Percentiles rank a stretch among this genome's conserved stretches.
phyloP scores from a whole-genome alignment of 768 basidiomycete genomes.

The Kwoniella bestiolae region DNA sequence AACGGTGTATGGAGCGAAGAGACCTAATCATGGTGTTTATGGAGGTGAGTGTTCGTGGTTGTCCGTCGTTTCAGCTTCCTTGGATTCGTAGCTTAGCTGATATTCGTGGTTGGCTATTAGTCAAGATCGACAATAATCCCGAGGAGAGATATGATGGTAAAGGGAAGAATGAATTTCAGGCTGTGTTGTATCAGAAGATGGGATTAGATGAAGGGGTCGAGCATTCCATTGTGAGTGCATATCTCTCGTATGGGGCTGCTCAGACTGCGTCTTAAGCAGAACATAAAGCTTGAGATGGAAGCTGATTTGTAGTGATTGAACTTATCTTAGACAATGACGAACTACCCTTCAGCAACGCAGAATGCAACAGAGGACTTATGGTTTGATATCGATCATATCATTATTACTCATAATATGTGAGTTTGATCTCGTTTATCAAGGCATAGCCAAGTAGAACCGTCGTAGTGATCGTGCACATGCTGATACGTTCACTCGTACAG shows the following conservation, averaged over 20 bases:
- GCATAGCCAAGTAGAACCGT: too few relatives aligned
- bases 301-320: too few relatives aligned
- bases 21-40: slow-evolving; percentile 39
- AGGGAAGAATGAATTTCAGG: slow-evolving; percentile 10
- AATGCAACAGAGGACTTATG: neutral
- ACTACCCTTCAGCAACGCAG: slow-evolving; percentile 5
- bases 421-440: neutral
- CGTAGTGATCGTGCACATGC: too few relatives aligned
- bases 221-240: slow-evolving; percentile 29
- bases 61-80: too few relatives aligned
- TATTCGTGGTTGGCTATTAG: too few relatives aligned
- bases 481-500: too few relatives aligned
- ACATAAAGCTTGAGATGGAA: too few relatives aligned
- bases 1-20: slow-evolving; percentile 32
- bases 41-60: slow-evolving; percentile 22
- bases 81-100: too few relatives aligned
- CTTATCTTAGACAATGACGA: slow-evolving; percentile 19
- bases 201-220: slow-evolving; percentile 22
- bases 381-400: slow-evolving; percentile 22
- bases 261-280: too few relatives aligned
- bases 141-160: slow-evolving; percentile 15
- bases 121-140: neutral
- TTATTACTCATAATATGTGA: slow-evolving; percentile 20
- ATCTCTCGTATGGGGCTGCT: neutral
- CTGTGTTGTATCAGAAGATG: slow-evolving; percentile 17